Evolutionary conservation across 768 basidiomycete species (phyloP).

Genomic region (Kwoniella heveanensis): DNA sequence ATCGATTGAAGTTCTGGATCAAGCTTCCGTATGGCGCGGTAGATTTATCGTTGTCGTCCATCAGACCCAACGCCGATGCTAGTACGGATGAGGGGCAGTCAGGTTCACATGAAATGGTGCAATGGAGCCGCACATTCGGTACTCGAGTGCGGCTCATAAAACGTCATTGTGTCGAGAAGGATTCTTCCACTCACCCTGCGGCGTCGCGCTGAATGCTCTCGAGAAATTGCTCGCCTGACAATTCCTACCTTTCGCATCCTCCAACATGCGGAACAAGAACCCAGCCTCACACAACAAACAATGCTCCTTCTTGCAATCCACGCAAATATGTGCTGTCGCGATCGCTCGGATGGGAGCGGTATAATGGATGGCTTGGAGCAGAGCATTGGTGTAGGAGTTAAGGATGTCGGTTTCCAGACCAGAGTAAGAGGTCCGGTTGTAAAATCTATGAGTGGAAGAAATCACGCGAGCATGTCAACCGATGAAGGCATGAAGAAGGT

Average conservation of each 20-base stretch:
- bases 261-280: constrained; percentile 91
- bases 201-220: constrained; percentile 83
- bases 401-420: constrained; percentile 96
- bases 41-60: constrained; percentile 80
- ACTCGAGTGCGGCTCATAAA: too few relatives aligned
- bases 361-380: constrained; percentile 90
- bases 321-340: constrained; percentile 89
- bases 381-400: constrained; percentile 92
- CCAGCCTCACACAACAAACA: constrained; percentile 94
- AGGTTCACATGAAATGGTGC: too few relatives aligned
- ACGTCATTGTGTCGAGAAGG: too few relatives aligned
- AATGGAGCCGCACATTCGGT: too few relatives aligned
- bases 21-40: constrained; percentile 77
- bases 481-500: too few relatives aligned
- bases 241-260: constrained; percentile 89
- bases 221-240: constrained; percentile 98
- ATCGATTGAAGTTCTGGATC: constrained; percentile 94
- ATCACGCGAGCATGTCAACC: too few relatives aligned
- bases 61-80: constrained; percentile 77
- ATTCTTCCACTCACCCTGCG: constrained; percentile 66
- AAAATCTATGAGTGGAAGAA: too few relatives aligned
- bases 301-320: constrained; percentile 83
- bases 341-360: constrained; percentile 71
- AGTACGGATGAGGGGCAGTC: not conserved
- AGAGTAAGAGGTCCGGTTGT: constrained; percentile 85